These are phyloP conservation scores for Sphaerulina musiva DNA, from an alignment of 2,329 filamentous ascomycete genomes.

Conservation along the genomic window DNA sequence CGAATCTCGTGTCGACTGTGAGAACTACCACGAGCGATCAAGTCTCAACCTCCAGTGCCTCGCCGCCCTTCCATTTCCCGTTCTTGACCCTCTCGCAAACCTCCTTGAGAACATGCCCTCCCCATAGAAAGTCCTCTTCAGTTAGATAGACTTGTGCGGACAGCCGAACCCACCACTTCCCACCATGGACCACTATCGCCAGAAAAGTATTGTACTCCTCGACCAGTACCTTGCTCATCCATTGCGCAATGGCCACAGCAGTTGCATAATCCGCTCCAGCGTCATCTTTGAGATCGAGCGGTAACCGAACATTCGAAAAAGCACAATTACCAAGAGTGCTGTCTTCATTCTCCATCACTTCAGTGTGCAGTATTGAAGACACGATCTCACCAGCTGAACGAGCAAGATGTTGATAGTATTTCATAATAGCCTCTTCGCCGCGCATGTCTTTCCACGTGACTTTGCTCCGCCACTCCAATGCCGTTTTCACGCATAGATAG, in stretches of 20 bases:
- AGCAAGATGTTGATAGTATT: conserved; percentile 59
- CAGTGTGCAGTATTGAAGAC: conserved; percentile 60
- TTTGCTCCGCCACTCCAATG: conserved; percentile 59
- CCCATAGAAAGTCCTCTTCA: conserved; percentile 67
- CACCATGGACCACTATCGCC: conserved; percentile 54
- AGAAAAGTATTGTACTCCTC: conserved; percentile 66
- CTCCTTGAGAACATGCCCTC: conserved; percentile 52
- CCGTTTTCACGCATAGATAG: conserved; percentile 63
- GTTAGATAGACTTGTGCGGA: conserved; percentile 84
- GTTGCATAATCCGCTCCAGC: conserved; percentile 28
- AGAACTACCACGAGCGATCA: no score
- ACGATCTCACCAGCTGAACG: conserved; percentile 55
- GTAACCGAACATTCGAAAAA: conserved; percentile 68
- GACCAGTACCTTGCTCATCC: conserved; percentile 38
- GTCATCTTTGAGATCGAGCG: conserved; percentile 46
- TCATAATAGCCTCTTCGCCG: conserved; percentile 63
- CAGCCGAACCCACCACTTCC: conserved; percentile 62
- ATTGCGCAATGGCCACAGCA: conserved; percentile 35
- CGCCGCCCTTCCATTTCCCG: conserved; percentile 37
- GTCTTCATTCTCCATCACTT: conserved; percentile 61
- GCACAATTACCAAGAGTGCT: conserved; percentile 59
- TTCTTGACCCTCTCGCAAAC: conserved; percentile 49
- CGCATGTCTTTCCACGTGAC: conserved; percentile 37
- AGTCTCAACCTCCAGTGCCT: no score
- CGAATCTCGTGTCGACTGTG: no score